Evolutionary conservation across 257 asterid species (phyloP), one percentile per base, ranked within the genome.

Genomic region (Nicotiana noctiflora): DNA sequence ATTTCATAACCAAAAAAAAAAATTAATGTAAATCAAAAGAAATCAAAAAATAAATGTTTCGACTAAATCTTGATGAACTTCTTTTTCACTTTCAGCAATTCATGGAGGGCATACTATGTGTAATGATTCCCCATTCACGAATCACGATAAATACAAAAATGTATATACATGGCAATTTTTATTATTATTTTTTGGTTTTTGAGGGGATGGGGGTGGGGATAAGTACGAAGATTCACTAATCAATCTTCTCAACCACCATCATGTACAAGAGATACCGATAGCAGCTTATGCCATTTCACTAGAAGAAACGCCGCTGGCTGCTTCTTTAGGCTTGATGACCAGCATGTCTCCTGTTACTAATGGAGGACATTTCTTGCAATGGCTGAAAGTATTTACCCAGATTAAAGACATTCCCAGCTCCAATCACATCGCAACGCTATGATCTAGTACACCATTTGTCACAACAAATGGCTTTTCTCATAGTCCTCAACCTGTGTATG

Each of bases 401-500:
- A 70, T 13, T 6, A 44, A 21, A 18, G 23, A 8, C 15, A 8
- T 72, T 72, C 61, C 59, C 59, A 23, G 60, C 21, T 8, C 44
- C 40, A 15, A 72, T 46, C 60, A 23, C 15, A 46, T 72, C 23
- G 27, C 40, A 32, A 23, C 2, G 61, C 78, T 49, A 25, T 72
- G 61, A 34, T 64, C 61, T 23, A 49, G 60, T 7, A 7, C 78
- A 14, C 60, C 49, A 49, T 23, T 23, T 46, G 61, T 49, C 60
- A 72, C 15, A 49, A 49, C 15, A 23, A 23, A 14, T 46, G 61
- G 61, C 15, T 14, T 72, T 72, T 49, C 61, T 72, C 78, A 4
- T 2, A 88, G 82, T 93, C 96, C 79, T 92, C 94, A 44, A 87
- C 91, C 90, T 85, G 91, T 4, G 98, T 86, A 77, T 92, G 85